Evolutionary conservation across 768 basidiomycete species (phyloP), one percentile per base, ranked within the genome.

Genomic region (Leccinum broughii): DNA sequence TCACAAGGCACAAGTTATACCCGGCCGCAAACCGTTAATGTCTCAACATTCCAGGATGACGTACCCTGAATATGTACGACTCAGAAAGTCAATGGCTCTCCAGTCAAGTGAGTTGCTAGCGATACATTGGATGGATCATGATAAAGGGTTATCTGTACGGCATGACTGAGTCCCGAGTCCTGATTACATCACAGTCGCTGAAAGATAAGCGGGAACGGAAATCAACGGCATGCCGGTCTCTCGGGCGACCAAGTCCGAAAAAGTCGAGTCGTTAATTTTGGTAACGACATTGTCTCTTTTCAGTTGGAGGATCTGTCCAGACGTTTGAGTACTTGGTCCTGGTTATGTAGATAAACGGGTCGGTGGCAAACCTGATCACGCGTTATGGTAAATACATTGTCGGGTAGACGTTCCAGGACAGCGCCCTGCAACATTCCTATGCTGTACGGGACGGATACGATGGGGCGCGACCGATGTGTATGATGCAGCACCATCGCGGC

Each of bases 331-430:
- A 30, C 30, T 30, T 30, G 35, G 13, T 51, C 3, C 22, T 17
- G 24, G 15, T 17, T 9, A 39, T 17, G 39, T 41, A 51, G 48
- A 54, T 13, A 52, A 32, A 51, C 22, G 22, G 6, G 28, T 9
- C 15, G 28, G 32, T 2, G 52, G 26, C 14, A 26, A 56, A 89
- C 90, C 79, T 92, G 89, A 61, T 83, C 82, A 35, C 83, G 78
- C 14, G 90, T 90, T 17, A 92, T 65, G 0, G 90, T 90, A 62
- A 91, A 86, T 20, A 89, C 63, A 59, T 83, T 88, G 17, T 75
- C 69, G 1, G 89, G 90, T 11, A 91, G 74, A 57, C 73, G 77
- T 73, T 91, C 88, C 54, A 90, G 68, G 39, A 92, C 66, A 24
- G 77, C 77, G 4, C 83, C 90, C 74, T 91, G 88, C n/a, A 88